Evolutionary conservation across 805 yeast genomes (phyloP).

Genomic region (Cyberlindnera xylosilytica): DNA sequence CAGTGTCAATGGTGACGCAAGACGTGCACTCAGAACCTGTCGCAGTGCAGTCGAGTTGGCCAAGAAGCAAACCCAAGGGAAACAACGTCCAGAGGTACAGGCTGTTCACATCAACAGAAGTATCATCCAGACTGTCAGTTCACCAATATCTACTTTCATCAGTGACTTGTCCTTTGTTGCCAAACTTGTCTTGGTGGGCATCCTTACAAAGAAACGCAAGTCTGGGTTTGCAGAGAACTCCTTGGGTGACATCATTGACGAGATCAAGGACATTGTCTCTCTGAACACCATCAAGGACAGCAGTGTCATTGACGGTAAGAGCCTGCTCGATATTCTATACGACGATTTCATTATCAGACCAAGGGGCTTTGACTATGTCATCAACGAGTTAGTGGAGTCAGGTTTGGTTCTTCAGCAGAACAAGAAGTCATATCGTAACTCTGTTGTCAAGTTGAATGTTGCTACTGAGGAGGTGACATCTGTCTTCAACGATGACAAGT

Average conservation of each 20-base stretch:
- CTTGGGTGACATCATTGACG: constrained; percentile 77
- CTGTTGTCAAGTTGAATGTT: constrained; percentile 60
- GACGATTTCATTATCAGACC: constrained; percentile 44
- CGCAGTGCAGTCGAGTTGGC: constrained; percentile 88
- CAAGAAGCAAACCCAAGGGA: constrained; percentile 4
- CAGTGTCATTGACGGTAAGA: constrained; percentile 30
- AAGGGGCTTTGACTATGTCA: constrained; percentile 54
- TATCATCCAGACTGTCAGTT: constrained; percentile 69
- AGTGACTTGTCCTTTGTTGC: constrained; percentile 60
- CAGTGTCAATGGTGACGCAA: constrained; percentile 95
- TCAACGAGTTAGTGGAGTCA: constrained; percentile 71
- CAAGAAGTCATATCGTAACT: constrained; percentile 62
- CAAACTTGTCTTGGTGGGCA: constrained; percentile 69
- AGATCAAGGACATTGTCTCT: constrained; percentile 53
- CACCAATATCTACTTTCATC: constrained; percentile 66
- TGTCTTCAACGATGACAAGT: constrained; percentile 56
- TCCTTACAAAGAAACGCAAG: constrained; percentile 61
- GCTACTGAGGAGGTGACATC: constrained; percentile 66
- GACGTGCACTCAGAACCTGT: constrained; percentile 86
- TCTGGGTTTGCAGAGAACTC: constrained; percentile 68
- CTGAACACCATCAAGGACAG: constrained; percentile 31
- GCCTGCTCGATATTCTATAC: constrained; percentile 32
- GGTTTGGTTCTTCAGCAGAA: constrained; percentile 71
- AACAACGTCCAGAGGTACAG: constrained; percentile 39
- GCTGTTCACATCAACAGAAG: constrained; percentile 78